Evolutionary conservation across 2,329 filamentous ascomycete species (phyloP), one percentile per base, ranked within the genome.

Genomic region (Phaeosphaeria sp.): DNA sequence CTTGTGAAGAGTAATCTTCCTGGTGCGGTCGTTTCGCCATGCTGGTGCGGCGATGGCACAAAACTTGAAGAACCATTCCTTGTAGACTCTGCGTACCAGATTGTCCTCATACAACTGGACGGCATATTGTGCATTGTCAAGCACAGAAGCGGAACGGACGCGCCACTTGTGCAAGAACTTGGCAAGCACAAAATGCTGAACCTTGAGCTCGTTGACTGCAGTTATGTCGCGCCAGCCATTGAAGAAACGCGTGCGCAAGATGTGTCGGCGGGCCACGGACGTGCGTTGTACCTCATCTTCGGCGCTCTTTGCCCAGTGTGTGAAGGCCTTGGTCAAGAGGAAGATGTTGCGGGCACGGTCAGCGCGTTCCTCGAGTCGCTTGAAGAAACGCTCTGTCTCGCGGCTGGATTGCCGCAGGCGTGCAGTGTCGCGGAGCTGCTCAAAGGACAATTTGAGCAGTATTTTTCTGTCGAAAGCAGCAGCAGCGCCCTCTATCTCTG

Each of bases 141-240:
- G 74, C 6, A 80, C 62, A 44, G 72, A 67, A 6, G 73, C 72
- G 2, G 79, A 70, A 25, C 78, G 81, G 46, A 76, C 74, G 43
- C 79, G 81, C 82, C 86, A 89, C n/a, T 77, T 66, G 6, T 71
- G 70, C 49, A 89, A 79, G 51, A 85, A 87, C 56, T 83, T 86
- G 47, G 77, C 80, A 7, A 85, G 65, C 18, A 83, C 78, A 55
- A 87, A 82, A 33, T 83, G 79, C 21, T 79, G 77, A 15, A 82
- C 81, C 63, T 84, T 85, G 42, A 79, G 67, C 44, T 87, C 83
- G 62, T 90, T 88, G 50, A 86, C 81, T 1, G 82, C 81, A 0
- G 88, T 89, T 54, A 90, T 86, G 56, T 87, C 83, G 23, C 85
- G 82, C 90, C 90, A 92, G 7, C 86, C 86, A 56, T 85, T 85